A percentile compares a stretch with the other conserved stretches of the same genome.
These are phyloP conservation scores for Neurospora tetraspora DNA, from an alignment of 495 filamentous ascomycete species.

Conservation along the genomic window DNA sequence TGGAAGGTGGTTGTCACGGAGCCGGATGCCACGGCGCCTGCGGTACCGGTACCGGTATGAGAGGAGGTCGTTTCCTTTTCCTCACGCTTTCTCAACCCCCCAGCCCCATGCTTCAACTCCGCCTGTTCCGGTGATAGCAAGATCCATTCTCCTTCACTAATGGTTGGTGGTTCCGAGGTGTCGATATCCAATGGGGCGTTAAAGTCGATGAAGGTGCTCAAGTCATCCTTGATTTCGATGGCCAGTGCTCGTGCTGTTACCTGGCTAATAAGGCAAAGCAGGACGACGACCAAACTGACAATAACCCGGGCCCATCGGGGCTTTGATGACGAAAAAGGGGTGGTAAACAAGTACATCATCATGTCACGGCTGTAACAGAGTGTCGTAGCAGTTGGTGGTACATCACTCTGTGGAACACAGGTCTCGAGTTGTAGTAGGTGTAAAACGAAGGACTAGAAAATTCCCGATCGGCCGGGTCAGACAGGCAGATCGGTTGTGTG, in stretches of 20 bases:
- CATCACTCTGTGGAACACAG: constrained; percentile 17
- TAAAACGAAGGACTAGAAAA: constrained; percentile 16
- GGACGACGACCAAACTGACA: constrained; percentile 7
- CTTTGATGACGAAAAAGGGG: neutral
- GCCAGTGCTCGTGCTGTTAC: constrained; percentile 19
- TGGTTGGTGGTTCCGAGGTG: constrained; percentile 20
- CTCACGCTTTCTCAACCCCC: neutral
- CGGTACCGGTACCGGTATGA: neutral
- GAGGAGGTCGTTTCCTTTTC: neutral
- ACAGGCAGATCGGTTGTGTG: constrained; percentile 12
- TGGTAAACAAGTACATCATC: neutral
- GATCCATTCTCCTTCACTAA: constrained; percentile 25
- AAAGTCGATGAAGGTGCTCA: neutral
- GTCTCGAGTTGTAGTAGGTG: neutral
- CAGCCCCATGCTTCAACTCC: constrained; percentile 1
- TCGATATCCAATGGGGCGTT: constrained; percentile 21
- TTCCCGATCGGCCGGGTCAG: constrained; percentile 17
- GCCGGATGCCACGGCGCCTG: neutral
- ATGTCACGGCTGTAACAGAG: constrained; percentile 14
- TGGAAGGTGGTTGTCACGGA: constrained; percentile 25
- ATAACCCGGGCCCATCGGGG: neutral
- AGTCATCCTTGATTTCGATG: constrained; percentile 11
- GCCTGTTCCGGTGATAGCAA: constrained; percentile 27
- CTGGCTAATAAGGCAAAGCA: constrained; percentile 24
- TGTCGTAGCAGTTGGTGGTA: constrained; percentile 8